These are phyloP conservation scores for Colletotrichum agaves DNA, from an alignment of 2,329 filamentous ascomycete genomes.

Conservation along the genomic window DNA sequence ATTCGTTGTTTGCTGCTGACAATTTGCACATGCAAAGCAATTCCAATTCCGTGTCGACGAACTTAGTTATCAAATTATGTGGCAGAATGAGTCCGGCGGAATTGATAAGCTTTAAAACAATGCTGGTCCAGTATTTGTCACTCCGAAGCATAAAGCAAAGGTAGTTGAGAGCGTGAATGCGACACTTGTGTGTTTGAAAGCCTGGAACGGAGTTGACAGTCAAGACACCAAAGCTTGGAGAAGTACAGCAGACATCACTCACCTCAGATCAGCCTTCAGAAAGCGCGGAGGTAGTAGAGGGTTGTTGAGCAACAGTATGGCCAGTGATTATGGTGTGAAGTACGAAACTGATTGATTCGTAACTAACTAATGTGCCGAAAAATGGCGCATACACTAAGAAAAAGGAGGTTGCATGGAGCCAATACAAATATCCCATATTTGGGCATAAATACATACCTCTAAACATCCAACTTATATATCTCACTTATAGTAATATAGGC, in stretches of 20 bases:
- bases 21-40: background rate
- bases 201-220: constrained; percentile 13
- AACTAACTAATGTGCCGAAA: too few species aligned
- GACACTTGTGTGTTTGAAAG: constrained; percentile 27
- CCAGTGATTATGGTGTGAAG: too few species aligned
- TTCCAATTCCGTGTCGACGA: background rate
- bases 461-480: too few species aligned
- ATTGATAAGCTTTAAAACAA: constrained; percentile 16
- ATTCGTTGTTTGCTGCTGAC: background rate
- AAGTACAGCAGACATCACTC: background rate
- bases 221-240: constrained; percentile 18
- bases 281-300: background rate
- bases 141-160: background rate
- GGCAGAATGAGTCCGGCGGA: constrained; percentile 10
- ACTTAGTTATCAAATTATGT: background rate
- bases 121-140: constrained; percentile 7
- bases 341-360: too few species aligned
- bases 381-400: too few species aligned
- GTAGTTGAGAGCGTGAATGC: constrained; percentile 2
- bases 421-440: too few species aligned
- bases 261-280: background rate
- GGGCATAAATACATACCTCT: too few species aligned
- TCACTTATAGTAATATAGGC: too few species aligned
- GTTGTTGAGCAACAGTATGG: too few species aligned
- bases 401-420: too few species aligned